These are phyloP conservation scores for Mycena citricolor DNA, from an alignment of 1,284 basidiomycete genomes.

Conservation along the genomic window DNA sequence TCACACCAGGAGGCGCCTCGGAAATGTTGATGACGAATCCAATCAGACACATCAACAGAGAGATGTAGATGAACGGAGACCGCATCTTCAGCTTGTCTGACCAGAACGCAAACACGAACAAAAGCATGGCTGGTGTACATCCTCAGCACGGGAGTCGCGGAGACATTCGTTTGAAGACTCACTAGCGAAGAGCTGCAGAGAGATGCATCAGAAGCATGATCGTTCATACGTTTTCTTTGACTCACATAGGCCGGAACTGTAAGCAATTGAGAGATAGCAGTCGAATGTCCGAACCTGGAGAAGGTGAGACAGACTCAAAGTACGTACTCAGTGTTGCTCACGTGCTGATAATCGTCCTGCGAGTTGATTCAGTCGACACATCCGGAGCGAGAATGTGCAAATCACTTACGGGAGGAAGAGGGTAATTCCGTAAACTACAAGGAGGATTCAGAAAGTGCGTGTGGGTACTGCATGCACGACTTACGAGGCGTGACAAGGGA, in stretches of 20 bases:
- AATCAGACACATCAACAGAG: slow-evolving; percentile 42
- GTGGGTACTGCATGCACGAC: slow-evolving; percentile 25
- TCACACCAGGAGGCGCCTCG: slow-evolving; percentile 41
- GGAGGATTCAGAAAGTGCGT: background rate
- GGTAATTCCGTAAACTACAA: slow-evolving; percentile 46
- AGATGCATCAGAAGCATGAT: no score
- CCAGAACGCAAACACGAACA: slow-evolving; percentile 52
- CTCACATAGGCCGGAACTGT: slow-evolving; percentile 71
- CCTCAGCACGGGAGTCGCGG: background rate
- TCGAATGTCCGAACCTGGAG: slow-evolving; percentile 53
- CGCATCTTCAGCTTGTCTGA: slow-evolving; percentile 62
- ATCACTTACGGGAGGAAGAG: slow-evolving; percentile 61
- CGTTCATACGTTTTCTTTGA: slow-evolving; percentile 49
- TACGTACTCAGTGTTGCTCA: slow-evolving; percentile 28
- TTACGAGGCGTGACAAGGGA: slow-evolving; percentile 58
- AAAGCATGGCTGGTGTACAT: slow-evolving; percentile 45
- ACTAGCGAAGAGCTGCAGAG: background rate
- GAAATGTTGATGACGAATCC: slow-evolving; percentile 70
- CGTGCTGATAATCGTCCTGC: slow-evolving; percentile 63
- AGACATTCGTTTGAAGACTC: background rate
- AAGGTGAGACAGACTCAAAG: background rate
- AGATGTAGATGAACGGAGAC: slow-evolving; percentile 58
- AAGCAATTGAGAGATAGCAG: slow-evolving; percentile 62
- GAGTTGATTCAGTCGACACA: background rate
- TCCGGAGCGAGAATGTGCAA: slow-evolving; percentile 1